These are phyloP conservation scores for Carex parvula DNA, from an alignment of 176 grass and related monocot genomes.

Conservation along the genomic window DNA sequence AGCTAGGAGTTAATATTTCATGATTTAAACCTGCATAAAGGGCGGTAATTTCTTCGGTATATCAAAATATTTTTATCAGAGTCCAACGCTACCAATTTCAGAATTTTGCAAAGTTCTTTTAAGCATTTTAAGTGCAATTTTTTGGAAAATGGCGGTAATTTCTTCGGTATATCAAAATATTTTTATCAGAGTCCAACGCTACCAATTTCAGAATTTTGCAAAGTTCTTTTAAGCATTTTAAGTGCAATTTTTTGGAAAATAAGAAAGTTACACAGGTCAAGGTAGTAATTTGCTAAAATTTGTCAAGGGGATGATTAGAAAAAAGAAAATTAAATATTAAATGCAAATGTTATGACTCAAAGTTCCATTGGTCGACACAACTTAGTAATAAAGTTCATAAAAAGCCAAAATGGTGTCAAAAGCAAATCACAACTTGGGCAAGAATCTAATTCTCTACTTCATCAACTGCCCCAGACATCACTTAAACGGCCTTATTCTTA, in stretches of 20 bases:
- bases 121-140: neutral
- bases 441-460: conserved; percentile 27
- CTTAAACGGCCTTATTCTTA: neutral
- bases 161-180: neutral
- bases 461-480: conserved; percentile 10
- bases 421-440: neutral
- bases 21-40: neutral
- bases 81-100: neutral
- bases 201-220: neutral
- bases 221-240: too few relatives aligned
- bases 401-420: conserved; percentile 21
- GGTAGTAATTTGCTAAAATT: neutral
- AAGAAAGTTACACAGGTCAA: neutral
- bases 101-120: neutral
- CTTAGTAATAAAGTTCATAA: conserved; percentile 3
- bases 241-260: neutral
- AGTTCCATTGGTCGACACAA: neutral
- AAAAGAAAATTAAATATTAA: neutral
- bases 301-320: neutral
- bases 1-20: neutral
- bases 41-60: neutral
- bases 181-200: neutral
- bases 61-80: neutral
- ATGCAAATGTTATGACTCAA: conserved; percentile 1
- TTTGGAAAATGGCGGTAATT: neutral